Percentiles rank a stretch among this genome's conserved stretches.
Conservation (phyloP, 208 protist species). For the Wallacemonas sp. region DNA sequence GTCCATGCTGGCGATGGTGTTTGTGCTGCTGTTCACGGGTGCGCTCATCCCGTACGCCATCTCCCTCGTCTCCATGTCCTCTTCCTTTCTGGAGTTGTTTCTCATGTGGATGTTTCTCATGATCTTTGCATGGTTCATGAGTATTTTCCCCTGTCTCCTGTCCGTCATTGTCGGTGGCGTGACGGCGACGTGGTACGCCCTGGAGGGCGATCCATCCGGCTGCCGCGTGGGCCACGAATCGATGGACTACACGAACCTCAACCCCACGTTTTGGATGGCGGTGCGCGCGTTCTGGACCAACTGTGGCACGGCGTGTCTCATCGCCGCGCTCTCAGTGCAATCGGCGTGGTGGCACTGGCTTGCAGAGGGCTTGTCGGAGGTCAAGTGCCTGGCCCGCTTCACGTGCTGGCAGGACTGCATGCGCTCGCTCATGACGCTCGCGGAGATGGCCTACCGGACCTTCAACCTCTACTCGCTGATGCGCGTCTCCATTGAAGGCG, state of each 20-base stretch:
- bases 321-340: conserved; percentile 8
- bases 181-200: conserved; percentile 16
- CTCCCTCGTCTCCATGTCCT: background rate
- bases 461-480: conserved; percentile 5
- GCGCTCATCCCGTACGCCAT: conserved; percentile 2
- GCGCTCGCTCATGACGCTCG: background rate
- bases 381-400: background rate
- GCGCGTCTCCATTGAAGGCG: background rate
- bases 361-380: background rate
- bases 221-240: background rate
- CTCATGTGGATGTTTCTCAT: conserved; percentile 15
- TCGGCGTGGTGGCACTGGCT: conserved; percentile 6
- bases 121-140: conserved; percentile 5
- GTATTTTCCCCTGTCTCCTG: conserved; percentile 5
- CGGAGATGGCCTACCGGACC: conserved; percentile 8
- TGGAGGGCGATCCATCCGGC: conserved; percentile 1
- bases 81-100: background rate
- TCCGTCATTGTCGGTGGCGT: conserved; percentile 9
- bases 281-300: conserved; percentile 13
- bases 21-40: background rate
- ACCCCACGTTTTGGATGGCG: conserved; percentile 14
- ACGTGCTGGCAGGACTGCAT: conserved; percentile 6
- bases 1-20: background rate
- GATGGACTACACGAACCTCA: conserved; percentile 9
- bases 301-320: background rate